phyloP scores from a whole-genome alignment of 139 green algal species.

The Auxenochlorella protothecoides region DNA sequence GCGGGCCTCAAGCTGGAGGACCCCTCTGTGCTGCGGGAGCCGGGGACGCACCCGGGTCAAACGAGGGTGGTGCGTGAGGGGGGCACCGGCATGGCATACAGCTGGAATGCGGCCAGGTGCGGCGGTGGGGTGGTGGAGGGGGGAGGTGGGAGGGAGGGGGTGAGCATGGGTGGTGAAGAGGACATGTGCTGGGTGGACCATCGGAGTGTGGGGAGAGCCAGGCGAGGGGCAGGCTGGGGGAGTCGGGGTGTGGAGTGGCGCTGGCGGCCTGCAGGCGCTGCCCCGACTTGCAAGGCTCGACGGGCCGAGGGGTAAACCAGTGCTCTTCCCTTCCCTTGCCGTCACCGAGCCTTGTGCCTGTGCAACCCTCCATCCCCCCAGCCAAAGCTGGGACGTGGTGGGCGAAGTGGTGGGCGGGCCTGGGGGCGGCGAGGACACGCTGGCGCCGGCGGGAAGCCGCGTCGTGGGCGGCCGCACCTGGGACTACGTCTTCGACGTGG shows the following conservation, averaged over 20 bases:
- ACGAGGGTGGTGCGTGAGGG: conserved; percentile 58
- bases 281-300: too few relatives aligned
- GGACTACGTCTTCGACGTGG: conserved; percentile 95
- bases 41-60: conserved; percentile 50
- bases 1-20: conserved; percentile 53
- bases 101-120: conserved; percentile 49
- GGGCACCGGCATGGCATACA: conserved; percentile 63
- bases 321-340: too few relatives aligned
- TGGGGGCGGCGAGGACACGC: conserved; percentile 1
- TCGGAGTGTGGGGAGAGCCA: too few relatives aligned
- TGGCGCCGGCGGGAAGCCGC: not conserved
- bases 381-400: conserved; percentile 68
- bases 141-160: conserved; percentile 5
- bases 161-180: not conserved
- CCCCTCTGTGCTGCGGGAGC: conserved; percentile 25
- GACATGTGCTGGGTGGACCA: too few relatives aligned
- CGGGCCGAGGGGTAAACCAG: too few relatives aligned
- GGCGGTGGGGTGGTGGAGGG: conserved; percentile 66
- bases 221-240: too few relatives aligned
- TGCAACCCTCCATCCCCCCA: too few relatives aligned
- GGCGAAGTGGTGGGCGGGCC: conserved; percentile 68
- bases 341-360: too few relatives aligned
- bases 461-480: conserved; percentile 23
- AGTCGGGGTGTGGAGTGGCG: not conserved
- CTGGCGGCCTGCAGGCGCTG: too few relatives aligned